Conservation (phyloP, 208 protist species). For the Acanthamoeba castellanii region DNA sequence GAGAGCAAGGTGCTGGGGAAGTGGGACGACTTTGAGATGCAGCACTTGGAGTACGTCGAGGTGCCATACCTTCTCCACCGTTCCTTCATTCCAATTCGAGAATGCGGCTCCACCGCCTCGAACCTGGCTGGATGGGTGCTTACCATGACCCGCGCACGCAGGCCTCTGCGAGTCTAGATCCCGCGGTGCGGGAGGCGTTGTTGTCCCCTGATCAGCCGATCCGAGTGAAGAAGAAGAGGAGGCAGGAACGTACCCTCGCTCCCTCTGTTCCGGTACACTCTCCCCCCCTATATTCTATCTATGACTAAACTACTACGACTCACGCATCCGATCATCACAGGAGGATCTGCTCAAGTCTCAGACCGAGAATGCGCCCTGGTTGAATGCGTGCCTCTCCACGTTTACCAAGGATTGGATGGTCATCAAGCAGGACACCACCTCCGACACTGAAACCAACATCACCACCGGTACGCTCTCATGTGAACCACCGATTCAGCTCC, state of each 20-base stretch:
- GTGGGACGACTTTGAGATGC: background rate
- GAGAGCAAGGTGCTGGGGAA: background rate
- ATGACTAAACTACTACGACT: too few relatives aligned
- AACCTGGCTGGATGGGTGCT: too few relatives aligned
- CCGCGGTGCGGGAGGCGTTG: background rate
- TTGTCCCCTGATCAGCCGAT: background rate
- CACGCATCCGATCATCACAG: background rate
- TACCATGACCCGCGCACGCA: background rate
- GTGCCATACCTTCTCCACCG: background rate
- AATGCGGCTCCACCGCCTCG: too few relatives aligned
- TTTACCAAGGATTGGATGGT: conserved; percentile 10
- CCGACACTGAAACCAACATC: background rate
- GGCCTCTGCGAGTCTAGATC: background rate
- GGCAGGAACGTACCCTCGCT: background rate
- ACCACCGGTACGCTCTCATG: background rate
- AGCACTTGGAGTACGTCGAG: background rate
- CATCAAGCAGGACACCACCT: background rate
- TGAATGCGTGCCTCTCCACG: conserved; percentile 7
- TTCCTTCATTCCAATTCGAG: too few relatives aligned
- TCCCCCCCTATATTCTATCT: too few relatives aligned
- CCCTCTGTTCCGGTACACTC: background rate
- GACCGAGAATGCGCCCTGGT: background rate
- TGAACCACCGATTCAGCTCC: too few relatives aligned
- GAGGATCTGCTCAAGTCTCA: background rate
- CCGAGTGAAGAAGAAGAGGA: background rate